These are phyloP conservation scores for Cudoniella acicularis DNA, from an alignment of 495 filamentous ascomycete genomes.

Conservation along the genomic window DNA sequence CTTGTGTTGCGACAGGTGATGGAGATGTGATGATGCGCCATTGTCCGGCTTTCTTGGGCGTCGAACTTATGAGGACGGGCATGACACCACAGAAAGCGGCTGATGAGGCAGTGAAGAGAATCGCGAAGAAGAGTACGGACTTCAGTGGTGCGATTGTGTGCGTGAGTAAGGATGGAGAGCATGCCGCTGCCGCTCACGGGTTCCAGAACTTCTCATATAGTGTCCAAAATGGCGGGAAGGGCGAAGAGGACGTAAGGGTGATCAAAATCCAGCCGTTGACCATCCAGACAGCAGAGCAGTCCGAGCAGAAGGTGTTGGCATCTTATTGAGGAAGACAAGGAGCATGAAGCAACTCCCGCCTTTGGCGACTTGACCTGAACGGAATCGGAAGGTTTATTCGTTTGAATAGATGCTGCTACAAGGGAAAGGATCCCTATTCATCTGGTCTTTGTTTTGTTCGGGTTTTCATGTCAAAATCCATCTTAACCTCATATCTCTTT, in stretches of 20 bases:
- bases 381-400: too few species aligned
- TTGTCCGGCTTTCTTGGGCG: slow-evolving; percentile 46
- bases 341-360: too few species aligned
- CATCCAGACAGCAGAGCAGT: too few species aligned
- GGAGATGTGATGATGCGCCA: slow-evolving; percentile 51
- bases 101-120: slow-evolving; percentile 41
- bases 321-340: too few species aligned
- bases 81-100: slow-evolving; percentile 39
- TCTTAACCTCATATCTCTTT: too few species aligned
- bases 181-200: slow-evolving; percentile 33
- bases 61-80: slow-evolving; percentile 42
- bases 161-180: slow-evolving; percentile 36
- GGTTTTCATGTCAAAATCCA: too few species aligned
- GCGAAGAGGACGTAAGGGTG: background rate
- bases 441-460: too few species aligned
- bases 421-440: too few species aligned
- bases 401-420: too few species aligned
- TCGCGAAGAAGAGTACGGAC: slow-evolving; percentile 39
- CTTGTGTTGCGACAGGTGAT: slow-evolving; percentile 46
- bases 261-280: background rate
- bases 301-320: too few species aligned
- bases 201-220: background rate
- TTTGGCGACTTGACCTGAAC: too few species aligned
- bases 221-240: background rate
- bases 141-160: slow-evolving; percentile 43